These are phyloP conservation scores for Rhodotorula sp. DNA, from an alignment of 1,284 basidiomycete genomes.

Conservation along the genomic window DNA sequence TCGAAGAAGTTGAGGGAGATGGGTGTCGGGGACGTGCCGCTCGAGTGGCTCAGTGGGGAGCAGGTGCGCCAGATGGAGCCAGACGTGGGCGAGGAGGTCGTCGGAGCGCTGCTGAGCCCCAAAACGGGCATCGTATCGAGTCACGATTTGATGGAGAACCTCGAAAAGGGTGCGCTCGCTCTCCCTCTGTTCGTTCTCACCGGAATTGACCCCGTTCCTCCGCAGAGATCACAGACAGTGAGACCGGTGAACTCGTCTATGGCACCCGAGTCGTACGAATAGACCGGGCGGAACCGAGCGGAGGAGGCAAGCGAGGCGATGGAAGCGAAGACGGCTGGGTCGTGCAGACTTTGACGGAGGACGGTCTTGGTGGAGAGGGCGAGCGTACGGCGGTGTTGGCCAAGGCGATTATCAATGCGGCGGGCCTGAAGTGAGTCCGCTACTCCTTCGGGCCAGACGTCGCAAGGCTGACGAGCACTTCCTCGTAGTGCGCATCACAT, in stretches of 20 bases:
- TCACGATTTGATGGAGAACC: constrained; percentile 56
- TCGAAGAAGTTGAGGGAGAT: constrained; percentile 39
- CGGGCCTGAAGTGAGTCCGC: constrained; percentile 65
- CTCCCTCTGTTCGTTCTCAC: constrained; percentile 45
- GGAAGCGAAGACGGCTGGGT: constrained; percentile 55
- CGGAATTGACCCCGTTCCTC: constrained; percentile 58
- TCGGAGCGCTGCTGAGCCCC: constrained; percentile 73
- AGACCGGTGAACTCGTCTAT: constrained; percentile 71
- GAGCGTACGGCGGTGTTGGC: constrained; percentile 72
- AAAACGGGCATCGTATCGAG: constrained; percentile 90
- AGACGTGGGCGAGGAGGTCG: constrained; percentile 68
- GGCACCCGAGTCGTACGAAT: constrained; percentile 85
- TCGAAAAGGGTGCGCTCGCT: constrained; percentile 32
- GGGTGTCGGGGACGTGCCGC: constrained; percentile 57
- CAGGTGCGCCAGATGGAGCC: constrained; percentile 77
- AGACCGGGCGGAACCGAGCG: constrained; percentile 57
- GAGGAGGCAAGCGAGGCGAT: constrained; percentile 40
- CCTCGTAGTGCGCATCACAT: constrained; percentile 38
- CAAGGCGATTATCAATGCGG: constrained; percentile 79
- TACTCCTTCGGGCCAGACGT: constrained; percentile 54
- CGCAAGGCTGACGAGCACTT: constrained; percentile 53
- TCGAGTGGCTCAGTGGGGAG: constrained; percentile 67
- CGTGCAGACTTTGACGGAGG: constrained; percentile 54
- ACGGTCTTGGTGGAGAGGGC: constrained; percentile 39
- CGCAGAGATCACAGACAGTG: constrained; percentile 68